These are phyloP conservation scores for Rhizoclosmatium globosum DNA, from an alignment of 192 early-diverging fungal genomes.

Conservation along the genomic window DNA sequence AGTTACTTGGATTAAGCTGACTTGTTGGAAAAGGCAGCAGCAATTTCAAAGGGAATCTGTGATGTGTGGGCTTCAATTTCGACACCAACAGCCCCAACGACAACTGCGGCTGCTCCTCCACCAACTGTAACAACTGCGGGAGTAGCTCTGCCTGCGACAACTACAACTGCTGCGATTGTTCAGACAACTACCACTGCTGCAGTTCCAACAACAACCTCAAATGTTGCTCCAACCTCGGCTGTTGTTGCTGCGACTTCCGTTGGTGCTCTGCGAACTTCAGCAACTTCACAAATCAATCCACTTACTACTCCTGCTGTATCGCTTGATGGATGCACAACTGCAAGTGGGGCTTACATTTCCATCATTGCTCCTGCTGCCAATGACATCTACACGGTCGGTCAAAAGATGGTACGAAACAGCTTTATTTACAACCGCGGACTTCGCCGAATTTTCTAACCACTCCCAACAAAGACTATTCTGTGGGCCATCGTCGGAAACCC, in stretches of 20 bases:
- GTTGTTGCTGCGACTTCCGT: not conserved
- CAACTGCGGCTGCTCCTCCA: not conserved
- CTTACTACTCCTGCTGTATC: not conserved
- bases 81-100: no score
- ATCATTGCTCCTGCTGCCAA: not conserved
- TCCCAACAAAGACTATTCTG: not conserved
- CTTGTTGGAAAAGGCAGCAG: no score
- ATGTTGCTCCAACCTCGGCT: not conserved
- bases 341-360: not conserved
- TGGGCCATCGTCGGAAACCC: not conserved
- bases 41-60: no score
- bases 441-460: not conserved
- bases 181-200: not conserved
- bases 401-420: not conserved
- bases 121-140: not conserved
- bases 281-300: no score
- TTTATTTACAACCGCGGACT: not conserved
- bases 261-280: not conserved
- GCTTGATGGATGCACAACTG: not conserved
- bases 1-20: no score
- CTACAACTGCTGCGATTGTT: not conserved
- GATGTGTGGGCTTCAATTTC: no score
- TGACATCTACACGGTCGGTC: not conserved
- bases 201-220: not conserved
- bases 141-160: not conserved